Evolutionary conservation across 768 basidiomycete species (phyloP).

Genomic region (Suillus subalutaceus): DNA sequence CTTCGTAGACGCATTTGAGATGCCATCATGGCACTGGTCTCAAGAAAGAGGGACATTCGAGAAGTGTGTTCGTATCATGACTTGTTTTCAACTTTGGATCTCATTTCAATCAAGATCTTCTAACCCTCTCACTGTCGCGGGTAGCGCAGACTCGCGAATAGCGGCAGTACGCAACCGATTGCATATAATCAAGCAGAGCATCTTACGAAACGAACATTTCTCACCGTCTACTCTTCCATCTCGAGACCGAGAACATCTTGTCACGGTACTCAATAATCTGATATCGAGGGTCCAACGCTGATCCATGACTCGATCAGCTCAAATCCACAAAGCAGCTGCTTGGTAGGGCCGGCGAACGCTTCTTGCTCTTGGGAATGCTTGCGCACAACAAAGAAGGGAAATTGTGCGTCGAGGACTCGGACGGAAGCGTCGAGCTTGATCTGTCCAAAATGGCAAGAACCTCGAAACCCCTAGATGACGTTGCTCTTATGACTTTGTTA

Average conservation of each 20-base stretch:
- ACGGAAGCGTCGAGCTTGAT: constrained; percentile 88
- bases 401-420: constrained; percentile 90
- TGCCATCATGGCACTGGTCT: constrained; percentile 95
- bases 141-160: constrained; percentile 82
- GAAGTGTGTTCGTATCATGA: constrained; percentile 51
- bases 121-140: constrained; percentile 68
- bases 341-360: constrained; percentile 86
- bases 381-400: constrained; percentile 87
- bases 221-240: constrained; percentile 93
- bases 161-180: constrained; percentile 81
- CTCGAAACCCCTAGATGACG: neutral
- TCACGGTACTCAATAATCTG: constrained; percentile 60
- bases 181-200: constrained; percentile 89
- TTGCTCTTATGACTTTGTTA: constrained; percentile 27
- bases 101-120: constrained; percentile 44
- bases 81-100: constrained; percentile 11
- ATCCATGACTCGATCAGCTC: constrained; percentile 50
- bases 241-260: constrained; percentile 81
- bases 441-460: constrained; percentile 78
- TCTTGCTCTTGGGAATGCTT: constrained; percentile 93
- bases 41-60: constrained; percentile 85
- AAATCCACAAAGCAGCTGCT: constrained; percentile 96
- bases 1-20: constrained; percentile 90
- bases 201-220: constrained; percentile 96
- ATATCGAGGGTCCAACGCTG: neutral